A percentile compares a stretch with the other conserved stretches of the same genome.
These are phyloP conservation scores for Aegilops bicornis DNA, from an alignment of 176 grass and related monocot genomes.

Conservation along the genomic window DNA sequence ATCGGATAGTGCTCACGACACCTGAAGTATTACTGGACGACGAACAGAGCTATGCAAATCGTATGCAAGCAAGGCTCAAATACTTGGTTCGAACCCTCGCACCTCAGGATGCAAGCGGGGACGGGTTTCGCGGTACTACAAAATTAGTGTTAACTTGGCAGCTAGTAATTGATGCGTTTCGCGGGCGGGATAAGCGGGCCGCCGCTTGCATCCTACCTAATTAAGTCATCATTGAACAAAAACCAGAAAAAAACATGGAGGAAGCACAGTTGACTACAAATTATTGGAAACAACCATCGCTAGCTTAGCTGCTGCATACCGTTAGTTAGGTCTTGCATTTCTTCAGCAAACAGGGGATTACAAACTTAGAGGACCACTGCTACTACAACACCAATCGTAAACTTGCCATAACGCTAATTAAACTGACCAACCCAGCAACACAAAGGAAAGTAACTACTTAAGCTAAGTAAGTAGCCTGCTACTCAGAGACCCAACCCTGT, in stretches of 20 bases:
- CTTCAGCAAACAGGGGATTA: slow-evolving; percentile 21
- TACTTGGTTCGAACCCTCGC: not conserved
- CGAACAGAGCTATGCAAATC: not conserved
- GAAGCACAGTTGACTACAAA: not conserved
- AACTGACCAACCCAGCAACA: slow-evolving; percentile 17
- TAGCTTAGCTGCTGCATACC: not conserved
- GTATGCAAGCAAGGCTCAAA: too few relatives aligned
- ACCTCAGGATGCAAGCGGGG: not conserved
- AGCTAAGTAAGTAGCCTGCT: slow-evolving; percentile 24
- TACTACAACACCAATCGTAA: not conserved
- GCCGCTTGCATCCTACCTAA: too few relatives aligned
- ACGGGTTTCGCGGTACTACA: too few relatives aligned
- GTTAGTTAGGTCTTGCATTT: slow-evolving; percentile 19
- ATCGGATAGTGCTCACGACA: not conserved
- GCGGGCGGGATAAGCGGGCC: too few relatives aligned
- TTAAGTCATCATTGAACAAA: not conserved
- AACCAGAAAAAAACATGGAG: not conserved
- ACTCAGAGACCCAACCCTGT: not conserved
- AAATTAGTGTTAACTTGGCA: too few relatives aligned
- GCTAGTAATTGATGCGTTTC: too few relatives aligned
- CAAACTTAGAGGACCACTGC: not conserved
- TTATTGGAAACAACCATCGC: not conserved
- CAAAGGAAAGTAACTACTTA: not conserved
- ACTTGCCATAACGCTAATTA: slow-evolving; percentile 11
- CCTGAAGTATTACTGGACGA: not conserved